Base-by-base conservation (phyloP, 2,329 filamentous ascomycete genomes). In the Furcasterigmium furcatum region DNA sequence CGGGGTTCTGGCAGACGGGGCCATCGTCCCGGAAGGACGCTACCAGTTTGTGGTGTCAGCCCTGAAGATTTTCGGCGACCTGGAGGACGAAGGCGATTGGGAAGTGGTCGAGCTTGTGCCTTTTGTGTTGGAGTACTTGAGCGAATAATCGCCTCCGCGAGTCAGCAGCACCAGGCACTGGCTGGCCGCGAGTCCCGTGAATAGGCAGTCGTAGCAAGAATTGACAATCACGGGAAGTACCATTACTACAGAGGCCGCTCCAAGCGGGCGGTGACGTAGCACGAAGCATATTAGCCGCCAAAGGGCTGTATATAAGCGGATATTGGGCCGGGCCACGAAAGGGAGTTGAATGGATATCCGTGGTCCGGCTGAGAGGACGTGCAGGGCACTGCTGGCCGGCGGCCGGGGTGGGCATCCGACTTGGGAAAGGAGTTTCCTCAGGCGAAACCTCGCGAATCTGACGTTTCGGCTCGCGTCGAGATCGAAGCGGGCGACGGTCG, bases 31-130 rank as follows among this genome's bases (percentile, higher is more conserved):
- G 2, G 53, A 54, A 43, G 60, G 60, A 1, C 25, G 21, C 2
- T 63, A 63, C 34, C 42, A 29, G 36, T 47, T 63, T 27, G 47
- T 56, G 19, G 51, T 52, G 18, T 49, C 52, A 16, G 57, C 49
- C 3, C 30, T 61, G 27, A 56, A 45, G 41, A 44, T 60, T 7
- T 60, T 59, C 45, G 60, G 58, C 2, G 52, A 63, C 19, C 39
- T 42, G 9, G 22, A 47, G 1, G 50, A 55, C 14, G 39, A 46
- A n/a, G 46, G 51, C 18, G 59, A 61, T 38, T 63, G 54, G 46
- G 52, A 60, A 12, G 35, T 46, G 5, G 39, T 50, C 4, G 49
- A 52, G 29, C 51, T 49, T 14, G 49, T 52, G 10, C 38, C 47
- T 9, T 57, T 58, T 18, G 42, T 39, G 22, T 27, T 51, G 40